A percentile compares a stretch with the other conserved stretches of the same genome.
Conservation (phyloP, 441 rosid species). For the Mallotus japonicus region DNA sequence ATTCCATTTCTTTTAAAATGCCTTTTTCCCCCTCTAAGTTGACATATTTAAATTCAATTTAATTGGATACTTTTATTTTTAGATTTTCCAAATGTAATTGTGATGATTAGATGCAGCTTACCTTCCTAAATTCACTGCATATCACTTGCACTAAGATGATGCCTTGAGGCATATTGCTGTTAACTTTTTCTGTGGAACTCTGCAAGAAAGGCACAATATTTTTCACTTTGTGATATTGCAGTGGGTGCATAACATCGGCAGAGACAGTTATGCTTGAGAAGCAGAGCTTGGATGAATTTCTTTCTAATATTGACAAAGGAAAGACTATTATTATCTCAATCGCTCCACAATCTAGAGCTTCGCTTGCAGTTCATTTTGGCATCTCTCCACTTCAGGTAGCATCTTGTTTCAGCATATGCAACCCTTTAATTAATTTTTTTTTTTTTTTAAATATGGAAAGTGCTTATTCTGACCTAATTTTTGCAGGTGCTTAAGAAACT, state of each 20-base stretch:
- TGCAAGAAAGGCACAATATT: background rate
- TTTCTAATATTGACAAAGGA: conserved; percentile 57
- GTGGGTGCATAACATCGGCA: conserved; percentile 97
- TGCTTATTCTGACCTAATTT: conserved; percentile 12
- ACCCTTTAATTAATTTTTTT: background rate
- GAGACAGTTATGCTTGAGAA: conserved; percentile 98
- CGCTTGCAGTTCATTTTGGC: conserved; percentile 77
- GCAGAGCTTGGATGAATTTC: conserved; percentile 88
- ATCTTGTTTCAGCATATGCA: background rate
- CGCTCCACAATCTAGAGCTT: conserved; percentile 91
- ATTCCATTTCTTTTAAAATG: background rate
- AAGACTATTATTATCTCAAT: conserved; percentile 65
- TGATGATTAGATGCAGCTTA: background rate
- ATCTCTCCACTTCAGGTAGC: conserved; percentile 66
- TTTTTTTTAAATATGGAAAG: background rate
- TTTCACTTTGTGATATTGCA: conserved; percentile 28
- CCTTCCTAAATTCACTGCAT: background rate
- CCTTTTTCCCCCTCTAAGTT: background rate
- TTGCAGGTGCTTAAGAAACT: conserved; percentile 74
- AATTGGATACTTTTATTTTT: background rate
- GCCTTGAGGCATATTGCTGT: background rate
- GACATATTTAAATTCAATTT: background rate
- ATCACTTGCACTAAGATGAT: background rate
- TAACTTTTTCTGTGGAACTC: background rate
- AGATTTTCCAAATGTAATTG: background rate